Evolutionary conservation across 169 alveolate genomes (phyloP).

Genomic region (Plasmodium blacklocki): DNA sequence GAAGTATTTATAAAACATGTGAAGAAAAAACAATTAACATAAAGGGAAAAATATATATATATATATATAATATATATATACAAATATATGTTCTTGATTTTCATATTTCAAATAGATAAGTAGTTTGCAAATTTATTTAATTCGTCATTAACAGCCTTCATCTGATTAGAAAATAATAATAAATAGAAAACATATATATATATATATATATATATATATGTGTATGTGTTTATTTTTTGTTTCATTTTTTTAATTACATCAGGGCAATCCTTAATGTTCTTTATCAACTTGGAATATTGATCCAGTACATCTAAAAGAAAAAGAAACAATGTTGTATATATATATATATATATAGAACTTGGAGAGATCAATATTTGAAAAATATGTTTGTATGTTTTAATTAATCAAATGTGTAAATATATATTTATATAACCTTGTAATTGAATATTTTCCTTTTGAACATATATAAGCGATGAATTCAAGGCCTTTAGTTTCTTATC

Average conservation of each 20-base stretch:
- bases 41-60: background rate
- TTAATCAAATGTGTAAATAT: background rate
- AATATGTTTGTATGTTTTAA: background rate
- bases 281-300: constrained; percentile 34
- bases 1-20: too few species aligned
- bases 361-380: background rate
- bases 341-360: background rate
- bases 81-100: background rate
- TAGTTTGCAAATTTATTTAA: constrained; percentile 35
- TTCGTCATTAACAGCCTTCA: constrained; percentile 30
- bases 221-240: too few species aligned
- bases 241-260: constrained; percentile 21
- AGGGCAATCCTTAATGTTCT: constrained; percentile 22
- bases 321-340: constrained; percentile 5
- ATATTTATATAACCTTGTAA: constrained; percentile 25
- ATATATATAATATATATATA: background rate
- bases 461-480: constrained; percentile 39
- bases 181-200: background rate
- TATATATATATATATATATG: too few species aligned
- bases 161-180: constrained; percentile 6
- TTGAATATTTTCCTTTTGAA: constrained; percentile 53
- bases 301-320: constrained; percentile 25
- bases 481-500: constrained; percentile 32
- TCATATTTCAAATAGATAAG: constrained; percentile 15
- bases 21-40: too few species aligned